Conservation (phyloP, 75 land plant genomes). For the Ceratopteris richardii region DNA sequence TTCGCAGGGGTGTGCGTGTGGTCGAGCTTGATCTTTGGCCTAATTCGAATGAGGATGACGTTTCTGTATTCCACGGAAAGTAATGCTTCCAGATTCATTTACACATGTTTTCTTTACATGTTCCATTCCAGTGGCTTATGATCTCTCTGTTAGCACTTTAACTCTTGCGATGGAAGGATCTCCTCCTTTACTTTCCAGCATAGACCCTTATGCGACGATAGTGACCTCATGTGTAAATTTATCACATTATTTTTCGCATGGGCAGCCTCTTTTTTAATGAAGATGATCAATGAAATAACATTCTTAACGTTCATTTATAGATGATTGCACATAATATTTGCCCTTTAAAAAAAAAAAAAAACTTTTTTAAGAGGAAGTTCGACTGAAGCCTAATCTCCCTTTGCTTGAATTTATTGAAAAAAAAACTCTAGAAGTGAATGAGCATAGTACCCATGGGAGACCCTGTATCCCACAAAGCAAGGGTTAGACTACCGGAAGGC, state of each 20-base stretch:
- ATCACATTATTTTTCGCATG: background rate
- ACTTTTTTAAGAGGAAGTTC: no score
- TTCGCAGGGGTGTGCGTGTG: conserved; percentile 72
- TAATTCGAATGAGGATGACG: conserved; percentile 40
- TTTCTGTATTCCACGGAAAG: conserved; percentile 83
- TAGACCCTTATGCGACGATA: background rate
- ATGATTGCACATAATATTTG: no score
- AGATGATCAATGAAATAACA: no score
- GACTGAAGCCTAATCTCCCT: no score
- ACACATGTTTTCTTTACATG: background rate
- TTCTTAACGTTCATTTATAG: no score
- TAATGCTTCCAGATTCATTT: conserved; percentile 10
- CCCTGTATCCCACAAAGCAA: no score
- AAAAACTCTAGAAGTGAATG: no score
- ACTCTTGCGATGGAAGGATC: background rate
- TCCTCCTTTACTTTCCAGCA: background rate
- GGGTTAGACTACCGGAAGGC: no score
- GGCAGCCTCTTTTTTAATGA: background rate
- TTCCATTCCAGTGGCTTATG: background rate
- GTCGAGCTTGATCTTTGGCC: conserved; percentile 96
- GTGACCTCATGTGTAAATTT: background rate
- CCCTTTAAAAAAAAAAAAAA: no score
- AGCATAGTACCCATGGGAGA: no score
- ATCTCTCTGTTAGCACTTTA: background rate
- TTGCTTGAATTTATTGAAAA: no score